Conservation (phyloP, 257 asterid species). For the Cordia subcordata region DNA sequence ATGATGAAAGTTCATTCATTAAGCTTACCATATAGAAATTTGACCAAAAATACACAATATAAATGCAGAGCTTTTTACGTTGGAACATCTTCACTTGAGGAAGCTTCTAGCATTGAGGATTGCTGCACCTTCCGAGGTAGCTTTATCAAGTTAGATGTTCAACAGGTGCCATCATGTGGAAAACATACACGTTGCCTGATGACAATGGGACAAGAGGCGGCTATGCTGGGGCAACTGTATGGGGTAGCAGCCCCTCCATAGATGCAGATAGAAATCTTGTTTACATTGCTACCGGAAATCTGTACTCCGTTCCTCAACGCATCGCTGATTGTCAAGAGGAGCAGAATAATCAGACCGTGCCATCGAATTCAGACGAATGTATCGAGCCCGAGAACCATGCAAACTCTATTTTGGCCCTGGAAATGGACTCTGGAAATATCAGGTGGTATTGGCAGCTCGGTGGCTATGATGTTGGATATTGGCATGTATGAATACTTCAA, state of each 20-base stretch:
- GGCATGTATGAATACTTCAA: constrained; percentile 27
- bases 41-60: not conserved
- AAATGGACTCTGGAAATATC: constrained; percentile 31
- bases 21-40: too few species aligned
- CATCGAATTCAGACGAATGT: constrained; percentile 27
- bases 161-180: constrained; percentile 44
- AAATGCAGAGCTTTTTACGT: constrained; percentile 33
- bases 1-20: too few species aligned
- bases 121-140: constrained; percentile 55
- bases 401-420: constrained; percentile 39
- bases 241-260: constrained; percentile 58
- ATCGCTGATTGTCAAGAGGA: constrained; percentile 32
- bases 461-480: constrained; percentile 53
- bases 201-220: constrained; percentile 26
- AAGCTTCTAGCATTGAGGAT: constrained; percentile 12
- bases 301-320: constrained; percentile 40
- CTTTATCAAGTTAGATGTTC: constrained; percentile 35
- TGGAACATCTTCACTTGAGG: constrained; percentile 48
- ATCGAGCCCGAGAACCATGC: constrained; percentile 38
- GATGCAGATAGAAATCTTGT: constrained; percentile 31
- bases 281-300: constrained; percentile 53
- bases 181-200: constrained; percentile 38
- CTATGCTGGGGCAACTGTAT: constrained; percentile 46
- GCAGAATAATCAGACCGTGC: constrained; percentile 33
- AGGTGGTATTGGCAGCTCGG: constrained; percentile 49